Evolutionary conservation across 2,329 filamentous ascomycete genomes (phyloP), one percentile per base, ranked within the genome.

Genomic region (Bipolaris bicolor): DNA sequence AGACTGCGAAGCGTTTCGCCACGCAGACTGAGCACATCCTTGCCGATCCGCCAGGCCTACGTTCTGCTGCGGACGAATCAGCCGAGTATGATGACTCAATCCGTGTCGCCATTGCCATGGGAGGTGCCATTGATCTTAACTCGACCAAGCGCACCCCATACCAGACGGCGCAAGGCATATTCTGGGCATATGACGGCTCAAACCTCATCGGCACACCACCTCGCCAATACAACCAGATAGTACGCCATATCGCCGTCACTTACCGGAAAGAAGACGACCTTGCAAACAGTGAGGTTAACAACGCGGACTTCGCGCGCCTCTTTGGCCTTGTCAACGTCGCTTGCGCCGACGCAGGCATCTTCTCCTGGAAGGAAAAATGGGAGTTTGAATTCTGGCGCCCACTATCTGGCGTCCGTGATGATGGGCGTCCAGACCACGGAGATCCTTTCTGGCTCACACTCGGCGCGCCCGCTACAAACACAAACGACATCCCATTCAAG

Each of bases 351-450:
- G 69, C 69, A 2, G 69, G 69, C 20, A 65, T 72, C 51, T 70
- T 69, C 44, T 62, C 66, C 24, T 71, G 69, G 69, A 67, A 62
- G 11, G 67, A 66, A 39, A 72, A 72, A 39, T 71, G 68, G 62
- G 58, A 57, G 40, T 72, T 66, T 47, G 66, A 71, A 43, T 70
- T 69, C 50, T 72, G 69, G 69, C 69, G 69, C 18, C 69, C 69
- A 1, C 52, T 72, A 0, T 65, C 65, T 9, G 69, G 69, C 24
- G 63, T 72, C 13, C 66, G 69, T 15, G 46, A 65, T 24, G 69
- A 69, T 16, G 33, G 39, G 1, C 57, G 59, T 15, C 49, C 50
- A 33, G 52, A 56, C 24, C 52, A 57, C 9, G 52, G 41, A 33
- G 68, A 70, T 48, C 68, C 68, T 1, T 70, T 69, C 55, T 71